Base-by-base conservation (phyloP, 345 rosid species). In the Eucalyptus grandis region DNA sequence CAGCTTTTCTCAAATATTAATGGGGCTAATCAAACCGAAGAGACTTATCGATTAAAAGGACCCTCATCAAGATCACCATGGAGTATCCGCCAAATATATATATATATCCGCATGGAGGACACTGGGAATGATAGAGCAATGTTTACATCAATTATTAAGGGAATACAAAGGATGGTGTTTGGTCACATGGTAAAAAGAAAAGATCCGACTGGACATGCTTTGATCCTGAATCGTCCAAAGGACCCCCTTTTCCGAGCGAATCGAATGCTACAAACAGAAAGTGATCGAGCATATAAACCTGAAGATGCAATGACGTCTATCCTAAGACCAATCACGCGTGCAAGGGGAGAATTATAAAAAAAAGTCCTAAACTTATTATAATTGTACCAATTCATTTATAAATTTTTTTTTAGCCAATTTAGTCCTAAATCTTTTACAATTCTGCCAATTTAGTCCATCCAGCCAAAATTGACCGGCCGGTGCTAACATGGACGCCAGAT, bases 401-500 rank as follows among this genome's bases (percentile, higher is more conserved):
- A 49, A 14, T 0, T 49, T 49, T 49, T 49, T 47, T 47, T 47
- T 49, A 5, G 17, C 17, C 17, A 49, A 49, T 49, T 14, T 49
- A 14, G 7, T 49, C 7, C 0, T 49, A 14, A 49, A 49, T 6
- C 0, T 49, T 49, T 49, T 49, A 49, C 7, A 49, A 49, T 49
- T 49, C 1, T 49, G 7, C 3, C 2, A 49, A 49, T 9, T 49
- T 0, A 49, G 6, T 49, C 17, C 7, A 49, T 49, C 7, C 17
- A 0, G 7, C 0, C 7, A 14, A 49, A 49, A 49, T 49, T 49
- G 0, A 1, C 1, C 7, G 7, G 51, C 6, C 6, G 17, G 3
- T 1, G 3, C 0, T 14, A 0, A 49, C 1, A 2, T 14, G 51
- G 1, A 14, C 6, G 6, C 51, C 1, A 0, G 3, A n/a, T 49